These are phyloP conservation scores for Ophiocordyceps polyrhachis-furcata DNA, from an alignment of 2,329 filamentous ascomycete species.

Conservation along the genomic window DNA sequence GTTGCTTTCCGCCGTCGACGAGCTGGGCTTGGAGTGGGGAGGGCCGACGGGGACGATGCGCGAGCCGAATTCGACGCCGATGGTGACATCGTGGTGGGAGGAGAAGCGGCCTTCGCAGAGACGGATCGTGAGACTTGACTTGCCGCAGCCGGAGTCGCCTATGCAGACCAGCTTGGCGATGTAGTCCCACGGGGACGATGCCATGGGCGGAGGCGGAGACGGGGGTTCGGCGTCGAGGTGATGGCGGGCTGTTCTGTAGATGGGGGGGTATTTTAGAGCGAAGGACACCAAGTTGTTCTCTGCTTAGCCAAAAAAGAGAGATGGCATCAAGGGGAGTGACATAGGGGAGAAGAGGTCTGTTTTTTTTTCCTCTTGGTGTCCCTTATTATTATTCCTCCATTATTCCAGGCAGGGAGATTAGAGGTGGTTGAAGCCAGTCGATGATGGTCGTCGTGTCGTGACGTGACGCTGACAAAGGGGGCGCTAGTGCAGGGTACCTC, in stretches of 20 bases:
- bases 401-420: background rate
- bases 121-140: slow-evolving; percentile 83
- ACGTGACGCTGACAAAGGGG: background rate
- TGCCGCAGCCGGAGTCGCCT: slow-evolving; percentile 89
- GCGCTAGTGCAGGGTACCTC: background rate
- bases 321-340: background rate
- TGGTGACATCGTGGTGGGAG: slow-evolving; percentile 88
- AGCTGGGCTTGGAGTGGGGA: slow-evolving; percentile 36
- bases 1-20: slow-evolving; percentile 4
- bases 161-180: slow-evolving; percentile 98
- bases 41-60: slow-evolving; percentile 82
- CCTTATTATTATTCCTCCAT: too few relatives aligned
- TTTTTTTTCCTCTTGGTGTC: too few relatives aligned
- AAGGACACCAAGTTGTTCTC: background rate
- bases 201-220: slow-evolving; percentile 21
- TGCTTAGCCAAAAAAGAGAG: background rate
- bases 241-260: background rate
- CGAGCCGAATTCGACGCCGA: slow-evolving; percentile 90
- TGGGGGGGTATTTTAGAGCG: background rate
- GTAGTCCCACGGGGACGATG: slow-evolving; percentile 75
- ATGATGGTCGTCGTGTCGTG: background rate
- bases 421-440: background rate
- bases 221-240: background rate
- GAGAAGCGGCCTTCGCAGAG: slow-evolving; percentile 95
- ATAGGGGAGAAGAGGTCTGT: too few relatives aligned